These are phyloP conservation scores for Lachnellula suecica DNA, from an alignment of 2,329 filamentous ascomycete genomes.

Conservation along the genomic window DNA sequence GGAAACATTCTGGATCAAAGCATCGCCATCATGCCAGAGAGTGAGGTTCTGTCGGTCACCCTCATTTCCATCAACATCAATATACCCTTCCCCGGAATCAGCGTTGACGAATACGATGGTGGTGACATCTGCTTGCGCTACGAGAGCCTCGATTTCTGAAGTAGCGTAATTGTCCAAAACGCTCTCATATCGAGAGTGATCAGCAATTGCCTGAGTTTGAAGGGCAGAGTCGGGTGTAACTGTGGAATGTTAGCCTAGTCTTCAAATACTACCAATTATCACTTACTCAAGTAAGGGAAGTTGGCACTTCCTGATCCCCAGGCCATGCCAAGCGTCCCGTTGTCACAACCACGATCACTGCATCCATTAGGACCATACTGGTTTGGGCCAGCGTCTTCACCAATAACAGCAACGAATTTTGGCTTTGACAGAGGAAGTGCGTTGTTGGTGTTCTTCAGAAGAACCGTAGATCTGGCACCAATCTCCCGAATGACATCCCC, in stretches of 20 bases:
- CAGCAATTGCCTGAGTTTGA: slow-evolving; percentile 59
- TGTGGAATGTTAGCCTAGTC: neutral
- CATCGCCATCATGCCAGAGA: slow-evolving; percentile 80
- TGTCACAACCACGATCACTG: slow-evolving; percentile 59
- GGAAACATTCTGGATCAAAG: slow-evolving; percentile 78
- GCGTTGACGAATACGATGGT: slow-evolving; percentile 90
- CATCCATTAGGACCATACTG: slow-evolving; percentile 72
- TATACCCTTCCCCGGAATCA: slow-evolving; percentile 82
- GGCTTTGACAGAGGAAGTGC: slow-evolving; percentile 77
- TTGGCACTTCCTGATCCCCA: slow-evolving; percentile 77
- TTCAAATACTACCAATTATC: neutral
- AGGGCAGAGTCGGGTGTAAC: slow-evolving; percentile 74
- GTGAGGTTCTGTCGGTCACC: slow-evolving; percentile 94
- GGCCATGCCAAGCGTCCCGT: slow-evolving; percentile 68
- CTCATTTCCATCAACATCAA: slow-evolving; percentile 76
- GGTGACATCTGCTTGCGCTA: slow-evolving; percentile 62
- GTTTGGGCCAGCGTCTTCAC: slow-evolving; percentile 79
- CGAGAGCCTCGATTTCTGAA: slow-evolving; percentile 61
- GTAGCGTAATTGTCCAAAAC: slow-evolving; percentile 68
- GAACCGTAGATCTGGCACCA: slow-evolving; percentile 73
- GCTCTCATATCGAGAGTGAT: slow-evolving; percentile 63
- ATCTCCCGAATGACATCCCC: slow-evolving; percentile 70
- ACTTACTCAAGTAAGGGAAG: slow-evolving; percentile 63
- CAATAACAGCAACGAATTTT: slow-evolving; percentile 73
- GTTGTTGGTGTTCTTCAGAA: slow-evolving; percentile 79